Evolutionary conservation across 2,329 filamentous ascomycete species (phyloP), one percentile per base, ranked within the genome.

Genomic region (Trichoderma breve): DNA sequence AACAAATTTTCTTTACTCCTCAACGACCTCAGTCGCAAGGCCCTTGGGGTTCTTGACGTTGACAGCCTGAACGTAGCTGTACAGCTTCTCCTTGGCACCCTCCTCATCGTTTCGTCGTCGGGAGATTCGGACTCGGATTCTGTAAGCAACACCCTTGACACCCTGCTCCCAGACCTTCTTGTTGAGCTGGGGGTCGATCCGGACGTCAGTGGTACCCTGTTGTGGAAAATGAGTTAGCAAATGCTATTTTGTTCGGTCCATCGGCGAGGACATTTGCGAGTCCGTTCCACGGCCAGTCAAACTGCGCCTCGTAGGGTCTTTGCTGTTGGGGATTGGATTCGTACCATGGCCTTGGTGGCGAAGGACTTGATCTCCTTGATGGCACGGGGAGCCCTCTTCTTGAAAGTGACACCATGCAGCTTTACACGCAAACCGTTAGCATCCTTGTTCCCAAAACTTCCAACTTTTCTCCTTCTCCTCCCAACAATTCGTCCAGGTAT

Each of bases 131-230:
- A 99, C 91, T 82, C 96, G 95, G 81, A 99, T 90, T 86, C 97
- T 92, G 93, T 92, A 98, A 79, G 95, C 94, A 79, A 98, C 95
- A 82, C 96, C 97, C 93, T 98, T 99, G 89, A 99, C 91, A 86
- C 96, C 96, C 83, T 92, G 89, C 88, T 99, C 96, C 96, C 96
- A 99, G 85, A 99, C 95, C 91, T 99, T 98, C 93, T 99, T 99
- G 93, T 99, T 99, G 83, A 99, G 88, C 88, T 96, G 93, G 82
- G 96, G 96, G 90, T 99, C 96, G 83, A 99, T 87, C 81, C 96
- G 96, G 87, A 99, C 96, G 84, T 99, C 96, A 82, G 89, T 86
- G 87, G 96, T 99, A 84, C 95, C 95, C 96, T 99, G 79, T 66
- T 36, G 30, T 8, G 73, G 67, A 34, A 28, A 70, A 7, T 73